Conservation (phyloP, 768 basidiomycete species). For the Pisolithus microcarpus region DNA sequence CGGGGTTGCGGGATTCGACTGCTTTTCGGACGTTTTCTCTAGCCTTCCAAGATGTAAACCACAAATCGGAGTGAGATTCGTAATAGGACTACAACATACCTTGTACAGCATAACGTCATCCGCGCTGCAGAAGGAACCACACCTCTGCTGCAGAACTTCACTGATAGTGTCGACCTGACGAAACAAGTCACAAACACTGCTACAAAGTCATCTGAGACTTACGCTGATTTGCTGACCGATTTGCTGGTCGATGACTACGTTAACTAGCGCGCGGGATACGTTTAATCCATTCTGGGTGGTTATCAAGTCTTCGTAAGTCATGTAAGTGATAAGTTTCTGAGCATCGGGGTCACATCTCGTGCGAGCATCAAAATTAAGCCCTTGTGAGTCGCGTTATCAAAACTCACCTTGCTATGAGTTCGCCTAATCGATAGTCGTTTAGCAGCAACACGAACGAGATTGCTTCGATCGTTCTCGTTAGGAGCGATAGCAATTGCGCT, state of each 20-base stretch:
- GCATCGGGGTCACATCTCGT: constrained; percentile 64
- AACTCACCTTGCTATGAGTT: constrained; percentile 73
- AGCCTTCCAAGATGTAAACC: constrained; percentile 44
- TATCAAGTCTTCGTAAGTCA: constrained; percentile 85
- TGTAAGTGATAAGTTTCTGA: constrained; percentile 57
- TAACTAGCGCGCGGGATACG: constrained; percentile 85
- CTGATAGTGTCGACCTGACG: constrained; percentile 90
- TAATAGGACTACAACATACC: constrained; percentile 34
- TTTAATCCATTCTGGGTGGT: constrained; percentile 79
- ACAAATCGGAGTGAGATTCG: not conserved
- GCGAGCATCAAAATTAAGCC: constrained; percentile 5
- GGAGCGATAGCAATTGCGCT: constrained; percentile 63
- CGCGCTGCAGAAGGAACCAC: constrained; percentile 95
- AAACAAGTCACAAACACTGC: constrained; percentile 5
- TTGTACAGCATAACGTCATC: constrained; percentile 99
- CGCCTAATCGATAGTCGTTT: constrained; percentile 84
- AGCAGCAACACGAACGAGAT: constrained; percentile 89
- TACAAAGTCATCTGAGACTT: constrained; percentile 20
- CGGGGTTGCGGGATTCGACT: constrained; percentile 65
- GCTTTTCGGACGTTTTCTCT: constrained; percentile 91
- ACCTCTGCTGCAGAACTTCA: constrained; percentile 88
- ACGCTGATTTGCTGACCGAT: constrained; percentile 96
- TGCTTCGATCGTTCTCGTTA: constrained; percentile 86
- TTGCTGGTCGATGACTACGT: constrained; percentile 95
- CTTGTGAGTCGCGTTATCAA: not conserved